phyloP scores from a whole-genome alignment of 1,139 yeast species.

The Suhomyces choctaworum region DNA sequence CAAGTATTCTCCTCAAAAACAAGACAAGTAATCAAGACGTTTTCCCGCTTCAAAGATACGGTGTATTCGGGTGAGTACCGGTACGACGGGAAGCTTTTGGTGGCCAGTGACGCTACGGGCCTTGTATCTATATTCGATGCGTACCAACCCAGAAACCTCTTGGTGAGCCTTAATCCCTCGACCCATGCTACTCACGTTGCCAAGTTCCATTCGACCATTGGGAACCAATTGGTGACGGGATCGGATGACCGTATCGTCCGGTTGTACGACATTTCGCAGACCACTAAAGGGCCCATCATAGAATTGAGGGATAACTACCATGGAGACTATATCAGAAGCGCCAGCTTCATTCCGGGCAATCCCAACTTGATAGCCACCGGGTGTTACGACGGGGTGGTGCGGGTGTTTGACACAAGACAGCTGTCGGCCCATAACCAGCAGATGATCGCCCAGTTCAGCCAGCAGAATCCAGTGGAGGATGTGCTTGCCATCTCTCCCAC shows the following conservation, averaged over 20 bases:
- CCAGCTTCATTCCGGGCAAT: slow-evolving; percentile 71
- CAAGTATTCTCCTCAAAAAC: slow-evolving; percentile 93
- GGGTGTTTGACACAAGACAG: slow-evolving; percentile 82
- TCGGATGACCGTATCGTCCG: slow-evolving; percentile 88
- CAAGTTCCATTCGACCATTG: slow-evolving; percentile 77
- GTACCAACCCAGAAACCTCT: slow-evolving; percentile 69
- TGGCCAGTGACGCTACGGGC: slow-evolving; percentile 90
- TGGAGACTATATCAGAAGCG: slow-evolving; percentile 85
- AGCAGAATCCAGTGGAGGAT: slow-evolving; percentile 73
- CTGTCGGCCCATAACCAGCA: slow-evolving; percentile 55
- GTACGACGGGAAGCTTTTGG: slow-evolving; percentile 77
- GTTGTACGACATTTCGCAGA: slow-evolving; percentile 84
- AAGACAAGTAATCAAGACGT: slow-evolving; percentile 84
- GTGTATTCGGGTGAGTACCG: slow-evolving; percentile 85
- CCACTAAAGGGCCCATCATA: slow-evolving; percentile 60
- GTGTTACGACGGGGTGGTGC: slow-evolving; percentile 83
- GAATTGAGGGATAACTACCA: slow-evolving; percentile 68
- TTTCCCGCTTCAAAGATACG: slow-evolving; percentile 87
- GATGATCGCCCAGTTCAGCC: slow-evolving; percentile 38
- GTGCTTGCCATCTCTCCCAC: slow-evolving; percentile 81
- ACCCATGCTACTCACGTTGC: slow-evolving; percentile 91
- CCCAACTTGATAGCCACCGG: slow-evolving; percentile 85
- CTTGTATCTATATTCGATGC: slow-evolving; percentile 82
- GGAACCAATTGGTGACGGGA: slow-evolving; percentile 77
- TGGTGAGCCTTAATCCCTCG: slow-evolving; percentile 80